Base-by-base conservation (phyloP, 768 basidiomycete species). In the Mycena leptocephala region DNA sequence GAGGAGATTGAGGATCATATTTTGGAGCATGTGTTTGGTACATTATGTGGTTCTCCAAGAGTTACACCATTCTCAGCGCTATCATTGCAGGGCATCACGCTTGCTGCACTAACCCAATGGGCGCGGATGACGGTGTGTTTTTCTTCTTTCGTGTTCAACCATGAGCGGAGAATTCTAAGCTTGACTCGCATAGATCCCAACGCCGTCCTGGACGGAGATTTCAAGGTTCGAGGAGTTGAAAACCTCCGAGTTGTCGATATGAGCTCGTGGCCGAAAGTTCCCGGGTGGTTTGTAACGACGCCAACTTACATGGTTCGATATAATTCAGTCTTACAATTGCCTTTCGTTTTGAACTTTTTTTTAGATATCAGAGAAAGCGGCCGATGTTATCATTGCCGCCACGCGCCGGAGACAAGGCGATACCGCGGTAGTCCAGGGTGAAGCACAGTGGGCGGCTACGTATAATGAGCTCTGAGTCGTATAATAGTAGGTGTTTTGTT, bases 341-440 rank as follows among this genome's bases (percentile, higher is more conserved):
- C 16, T 66, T 22, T 43, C 41, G 0, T n/a, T 33, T 18, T 26
- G 43, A 30, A 5, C 2, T 41, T 24, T 48, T 32, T 58, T 51
- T 2, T 63, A 83, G 82, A 81, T 83, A 4, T 81, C 84, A 22
- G 83, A 84, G 65, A 84, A 84, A 48, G 84, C 82, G 13, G 82
- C 83, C 26, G 83, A 83, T 62, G 77, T 81, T 46, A 79, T 84
- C 26, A 71, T 80, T 41, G 79, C 78, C 1, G 72, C 70, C 43
- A 78, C 79, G 28, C 66, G 32, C 9, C 24, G 20, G n/a, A n/a
- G 26, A 20, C 14, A 11, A 53, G 30, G 28, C 16, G 24, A 24
- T 41, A 20, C 43, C 32, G 5, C 48, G 39, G 41, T 64, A 2
- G 43, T 46, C 7, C 63, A 64, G 18, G 28, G 20, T 64, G 63